These are phyloP conservation scores for Chondrostereum purpureum DNA, from an alignment of 1,284 basidiomycete genomes.

Conservation along the genomic window DNA sequence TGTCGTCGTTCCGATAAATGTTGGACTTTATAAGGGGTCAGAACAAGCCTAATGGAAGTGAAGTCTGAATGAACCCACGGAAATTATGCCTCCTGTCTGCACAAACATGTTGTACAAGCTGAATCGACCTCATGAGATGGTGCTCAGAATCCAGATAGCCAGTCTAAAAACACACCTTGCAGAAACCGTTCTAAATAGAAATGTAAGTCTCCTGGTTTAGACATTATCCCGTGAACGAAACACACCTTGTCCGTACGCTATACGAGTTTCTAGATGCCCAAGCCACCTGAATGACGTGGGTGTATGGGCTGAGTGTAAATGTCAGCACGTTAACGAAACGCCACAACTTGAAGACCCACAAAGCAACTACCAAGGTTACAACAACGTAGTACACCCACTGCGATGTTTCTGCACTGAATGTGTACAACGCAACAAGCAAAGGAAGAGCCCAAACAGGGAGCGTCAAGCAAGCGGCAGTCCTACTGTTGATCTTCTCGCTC, in stretches of 20 bases:
- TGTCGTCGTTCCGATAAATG: constrained; percentile 41
- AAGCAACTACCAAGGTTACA: constrained; percentile 47
- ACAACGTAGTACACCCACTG: constrained; percentile 57
- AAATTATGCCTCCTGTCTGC: constrained; percentile 45
- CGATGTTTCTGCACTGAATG: constrained; percentile 42
- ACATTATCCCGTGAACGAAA: neutral
- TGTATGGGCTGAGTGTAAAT: neutral
- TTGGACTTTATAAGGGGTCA: constrained; percentile 27
- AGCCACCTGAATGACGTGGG: constrained; percentile 40
- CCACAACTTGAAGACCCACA: constrained; percentile 15
- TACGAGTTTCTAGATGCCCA: constrained; percentile 59
- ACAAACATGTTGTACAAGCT: constrained; percentile 61
- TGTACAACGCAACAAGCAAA: constrained; percentile 50
- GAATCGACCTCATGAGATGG: neutral
- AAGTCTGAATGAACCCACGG: constrained; percentile 39
- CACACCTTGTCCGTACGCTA: constrained; percentile 42
- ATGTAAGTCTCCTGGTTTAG: no score
- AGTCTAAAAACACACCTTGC: constrained; percentile 24
- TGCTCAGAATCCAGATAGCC: neutral
- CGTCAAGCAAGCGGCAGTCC: constrained; percentile 44
- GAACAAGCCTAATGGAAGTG: neutral
- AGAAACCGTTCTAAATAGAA: constrained; percentile 39
- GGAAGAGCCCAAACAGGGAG: constrained; percentile 59
- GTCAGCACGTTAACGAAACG: neutral
- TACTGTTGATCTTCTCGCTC: constrained; percentile 50